Base-by-base conservation (phyloP, 805 yeast species). In the Hanseniaspora lindneri region DNA sequence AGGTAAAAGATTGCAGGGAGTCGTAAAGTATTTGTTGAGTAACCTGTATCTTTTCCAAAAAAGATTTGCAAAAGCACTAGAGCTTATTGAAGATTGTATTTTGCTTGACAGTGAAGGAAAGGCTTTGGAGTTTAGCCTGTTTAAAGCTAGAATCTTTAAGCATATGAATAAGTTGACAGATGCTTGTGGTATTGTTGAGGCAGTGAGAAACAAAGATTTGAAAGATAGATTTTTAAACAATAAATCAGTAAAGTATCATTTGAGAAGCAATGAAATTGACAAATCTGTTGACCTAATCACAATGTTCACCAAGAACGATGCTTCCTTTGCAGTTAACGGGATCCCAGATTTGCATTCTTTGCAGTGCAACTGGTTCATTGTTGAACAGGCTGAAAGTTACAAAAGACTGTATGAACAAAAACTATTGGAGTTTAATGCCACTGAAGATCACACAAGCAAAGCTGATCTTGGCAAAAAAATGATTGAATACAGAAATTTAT, bases 151-250 rank as follows among this genome's bases (percentile, higher is more conserved):
- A 58, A 72, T 92, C 35, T 67, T 76, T 52, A 86, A 87, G 60
- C 87, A 83, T 54, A 62, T 70, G 39, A 85, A 85, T n/a, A 70
- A 78, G 51, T 57, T 74, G 24, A 58, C 54, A 1, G 73, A 70
- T 24, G 96, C 96, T 13, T 75, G 82, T 19, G 73, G 71, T 14
- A 60, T 71, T 24, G 76, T 87, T 74, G 74, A 79, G 51, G 72
- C 70, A 48, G 96, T 89, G 14, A 74, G 96, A 56, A 61, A 69
- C 47, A 64, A 83, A 49, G 96, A 92, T 61, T 71, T 83, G 51
- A 95, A 86, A 62, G 99, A 92, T 64, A 71, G 98, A 54, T 89
- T 84, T 61, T 76, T 92, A 59, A 92, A 92, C 63, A 76, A 95
- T 49, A 87, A 86, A 59, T 72, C 95, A 6, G 83, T 83, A 41